Percentiles rank a stretch among this genome's conserved stretches.
Evolutionary conservation across 805 yeast species (phyloP).

Genomic region (Starmerella stellata): DNA sequence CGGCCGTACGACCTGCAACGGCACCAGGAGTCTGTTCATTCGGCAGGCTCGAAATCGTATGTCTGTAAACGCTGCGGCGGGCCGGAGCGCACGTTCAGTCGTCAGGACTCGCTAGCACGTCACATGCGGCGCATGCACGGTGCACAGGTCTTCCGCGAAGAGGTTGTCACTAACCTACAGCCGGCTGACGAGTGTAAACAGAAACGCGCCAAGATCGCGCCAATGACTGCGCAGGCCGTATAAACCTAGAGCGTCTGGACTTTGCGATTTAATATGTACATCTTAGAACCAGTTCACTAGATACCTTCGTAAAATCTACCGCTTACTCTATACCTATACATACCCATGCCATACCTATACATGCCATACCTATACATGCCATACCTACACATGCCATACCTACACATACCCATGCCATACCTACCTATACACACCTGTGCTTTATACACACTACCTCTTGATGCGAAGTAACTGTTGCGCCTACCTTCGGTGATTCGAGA

Average conservation of each 20-base stretch:
- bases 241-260: background rate
- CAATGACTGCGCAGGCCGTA: background rate
- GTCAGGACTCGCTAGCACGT: conserved; percentile 12
- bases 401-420: too few species aligned
- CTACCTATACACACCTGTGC: too few species aligned
- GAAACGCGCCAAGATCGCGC: background rate
- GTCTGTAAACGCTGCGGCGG: conserved; percentile 69
- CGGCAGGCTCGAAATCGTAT: conserved; percentile 62
- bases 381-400: too few species aligned
- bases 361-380: too few species aligned
- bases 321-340: too few species aligned
- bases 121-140: conserved; percentile 10
- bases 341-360: too few species aligned
- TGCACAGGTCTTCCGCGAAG: background rate
- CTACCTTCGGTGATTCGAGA: too few species aligned
- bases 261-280: too few species aligned
- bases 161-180: background rate
- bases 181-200: background rate
- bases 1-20: conserved; percentile 85
- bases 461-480: too few species aligned
- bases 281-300: too few species aligned
- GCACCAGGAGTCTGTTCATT: conserved; percentile 91
- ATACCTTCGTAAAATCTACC: too few species aligned
- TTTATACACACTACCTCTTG: too few species aligned
- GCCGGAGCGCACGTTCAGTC: conserved; percentile 25